Conservation (phyloP, 345 rosid species). For the Brassica cretica region DNA sequence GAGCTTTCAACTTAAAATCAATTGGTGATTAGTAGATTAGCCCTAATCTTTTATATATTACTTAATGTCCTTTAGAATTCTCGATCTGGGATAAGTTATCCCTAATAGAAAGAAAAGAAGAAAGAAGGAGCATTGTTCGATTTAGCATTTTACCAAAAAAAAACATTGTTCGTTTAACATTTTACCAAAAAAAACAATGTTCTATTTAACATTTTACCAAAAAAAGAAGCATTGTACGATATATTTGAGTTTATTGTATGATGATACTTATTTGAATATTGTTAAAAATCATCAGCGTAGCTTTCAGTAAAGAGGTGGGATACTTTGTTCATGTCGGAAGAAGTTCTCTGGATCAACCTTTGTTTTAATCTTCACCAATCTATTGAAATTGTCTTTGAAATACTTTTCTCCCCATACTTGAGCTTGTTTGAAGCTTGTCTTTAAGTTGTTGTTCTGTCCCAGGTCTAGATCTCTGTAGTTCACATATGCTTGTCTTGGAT, state of each 20-base stretch:
- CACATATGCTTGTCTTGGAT: constrained; percentile 57
- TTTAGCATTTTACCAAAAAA: neutral
- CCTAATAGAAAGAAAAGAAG: too few relatives aligned
- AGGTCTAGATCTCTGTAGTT: constrained; percentile 73
- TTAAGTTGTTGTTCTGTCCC: constrained; percentile 45
- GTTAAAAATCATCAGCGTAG: too few relatives aligned
- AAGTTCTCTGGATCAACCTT: constrained; percentile 47
- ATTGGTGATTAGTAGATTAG: too few relatives aligned
- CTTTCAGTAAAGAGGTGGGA: constrained; percentile 1
- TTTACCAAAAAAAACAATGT: too few relatives aligned
- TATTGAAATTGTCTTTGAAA: constrained; percentile 42
- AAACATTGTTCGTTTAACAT: too few relatives aligned
- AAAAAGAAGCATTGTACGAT: too few relatives aligned
- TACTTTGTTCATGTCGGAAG: constrained; percentile 45
- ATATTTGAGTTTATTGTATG: neutral
- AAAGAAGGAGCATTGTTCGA: neutral
- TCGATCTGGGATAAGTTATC: too few relatives aligned
- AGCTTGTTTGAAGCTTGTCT: constrained; percentile 36
- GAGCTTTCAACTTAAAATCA: too few relatives aligned
- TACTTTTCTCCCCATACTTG: constrained; percentile 47
- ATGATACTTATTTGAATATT: too few relatives aligned
- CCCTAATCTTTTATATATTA: too few relatives aligned
- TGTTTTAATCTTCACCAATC: constrained; percentile 40
- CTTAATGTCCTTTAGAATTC: too few relatives aligned
- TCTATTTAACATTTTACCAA: too few relatives aligned